Conservation (phyloP, 768 basidiomycete genomes). For the Hebeloma cylindrosporum region DNA sequence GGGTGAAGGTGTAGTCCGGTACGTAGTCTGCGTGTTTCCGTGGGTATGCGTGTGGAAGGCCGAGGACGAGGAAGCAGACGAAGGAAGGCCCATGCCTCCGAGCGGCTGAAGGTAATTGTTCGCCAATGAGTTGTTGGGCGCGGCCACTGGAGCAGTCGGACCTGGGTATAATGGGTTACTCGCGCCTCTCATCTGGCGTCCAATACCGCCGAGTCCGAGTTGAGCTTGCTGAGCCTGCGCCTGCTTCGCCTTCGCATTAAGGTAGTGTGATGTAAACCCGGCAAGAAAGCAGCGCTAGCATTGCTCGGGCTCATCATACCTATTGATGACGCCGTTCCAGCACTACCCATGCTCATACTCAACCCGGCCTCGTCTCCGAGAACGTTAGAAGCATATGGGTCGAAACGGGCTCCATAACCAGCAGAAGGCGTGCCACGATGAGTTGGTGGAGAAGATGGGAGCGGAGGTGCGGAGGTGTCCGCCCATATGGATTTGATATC, state of each 20-base stretch:
- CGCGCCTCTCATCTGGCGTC: constrained; percentile 30
- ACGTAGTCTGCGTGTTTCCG: constrained; percentile 37
- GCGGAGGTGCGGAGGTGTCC: constrained; percentile 39
- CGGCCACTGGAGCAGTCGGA: not conserved
- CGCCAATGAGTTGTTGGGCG: constrained; percentile 22
- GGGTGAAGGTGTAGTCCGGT: constrained; percentile 42
- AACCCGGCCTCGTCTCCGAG: constrained; percentile 30
- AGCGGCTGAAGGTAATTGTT: constrained; percentile 31
- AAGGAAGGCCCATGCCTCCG: constrained; percentile 26
- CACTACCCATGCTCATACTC: constrained; percentile 38
- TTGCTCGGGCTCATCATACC: constrained; percentile 66
- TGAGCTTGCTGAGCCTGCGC: constrained; percentile 30
- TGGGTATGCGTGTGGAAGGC: constrained; percentile 41
- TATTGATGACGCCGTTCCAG: constrained; percentile 21
- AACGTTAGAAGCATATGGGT: constrained; percentile 22
- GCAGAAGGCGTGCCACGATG: constrained; percentile 50
- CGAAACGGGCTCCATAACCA: constrained; percentile 49
- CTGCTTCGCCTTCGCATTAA: constrained; percentile 48
- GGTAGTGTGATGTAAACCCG: constrained; percentile 68
- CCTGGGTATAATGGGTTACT: constrained; percentile 31
- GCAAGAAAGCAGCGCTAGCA: constrained; percentile 81
- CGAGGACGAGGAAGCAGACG: constrained; percentile 34
- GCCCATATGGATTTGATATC: constrained; percentile 84
- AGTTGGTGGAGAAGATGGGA: constrained; percentile 35
- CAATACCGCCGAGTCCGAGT: constrained; percentile 28